A percentile compares a stretch with the other conserved stretches of the same genome.
Evolutionary conservation across 345 rosid genomes (phyloP).

Genomic region (Salix brachista): DNA sequence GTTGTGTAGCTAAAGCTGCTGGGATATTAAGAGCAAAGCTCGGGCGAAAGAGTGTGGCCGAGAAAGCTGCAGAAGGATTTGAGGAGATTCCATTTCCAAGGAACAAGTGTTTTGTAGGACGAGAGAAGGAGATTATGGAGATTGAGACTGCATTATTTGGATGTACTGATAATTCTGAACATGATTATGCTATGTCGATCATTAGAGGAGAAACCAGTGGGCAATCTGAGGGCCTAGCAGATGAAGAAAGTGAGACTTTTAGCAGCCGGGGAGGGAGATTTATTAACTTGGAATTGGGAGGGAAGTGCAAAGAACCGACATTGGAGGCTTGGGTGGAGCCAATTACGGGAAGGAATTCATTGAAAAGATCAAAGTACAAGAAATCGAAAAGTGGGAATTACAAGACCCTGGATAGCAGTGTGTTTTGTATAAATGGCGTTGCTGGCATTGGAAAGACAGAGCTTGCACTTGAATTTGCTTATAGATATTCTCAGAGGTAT

Average conservation of each 20-base stretch:
- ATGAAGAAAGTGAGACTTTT: conserved; percentile 60
- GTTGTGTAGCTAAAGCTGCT: conserved; percentile 55
- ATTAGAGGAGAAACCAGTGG: conserved; percentile 64
- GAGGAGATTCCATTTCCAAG: conserved; percentile 78
- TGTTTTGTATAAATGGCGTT: conserved; percentile 66
- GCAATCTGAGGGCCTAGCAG: conserved; percentile 76
- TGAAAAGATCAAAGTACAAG: conserved; percentile 59
- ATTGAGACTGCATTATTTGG: conserved; percentile 75
- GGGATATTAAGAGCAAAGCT: conserved; percentile 60
- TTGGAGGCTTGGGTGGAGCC: conserved; percentile 65
- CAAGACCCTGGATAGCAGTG: conserved; percentile 48
- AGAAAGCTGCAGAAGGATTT: conserved; percentile 42
- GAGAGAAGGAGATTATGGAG: conserved; percentile 73
- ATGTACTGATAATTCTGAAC: conserved; percentile 42
- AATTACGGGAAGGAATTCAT: conserved; percentile 50
- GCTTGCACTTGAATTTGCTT: conserved; percentile 77
- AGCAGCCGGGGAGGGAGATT: conserved; percentile 45
- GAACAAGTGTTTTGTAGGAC: conserved; percentile 63
- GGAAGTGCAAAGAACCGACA: conserved; percentile 58
- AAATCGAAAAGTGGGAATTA: conserved; percentile 56
- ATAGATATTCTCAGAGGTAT: conserved; percentile 73
- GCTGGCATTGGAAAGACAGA: conserved; percentile 88
- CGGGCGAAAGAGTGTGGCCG: conserved; percentile 69
- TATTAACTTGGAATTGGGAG: conserved; percentile 60
- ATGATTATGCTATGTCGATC: conserved; percentile 38